Percentiles rank a stretch among this genome's conserved stretches.
These are phyloP conservation scores for Exophiala aquamarina DNA, from an alignment of 2,329 filamentous ascomycete species.

Conservation along the genomic window DNA sequence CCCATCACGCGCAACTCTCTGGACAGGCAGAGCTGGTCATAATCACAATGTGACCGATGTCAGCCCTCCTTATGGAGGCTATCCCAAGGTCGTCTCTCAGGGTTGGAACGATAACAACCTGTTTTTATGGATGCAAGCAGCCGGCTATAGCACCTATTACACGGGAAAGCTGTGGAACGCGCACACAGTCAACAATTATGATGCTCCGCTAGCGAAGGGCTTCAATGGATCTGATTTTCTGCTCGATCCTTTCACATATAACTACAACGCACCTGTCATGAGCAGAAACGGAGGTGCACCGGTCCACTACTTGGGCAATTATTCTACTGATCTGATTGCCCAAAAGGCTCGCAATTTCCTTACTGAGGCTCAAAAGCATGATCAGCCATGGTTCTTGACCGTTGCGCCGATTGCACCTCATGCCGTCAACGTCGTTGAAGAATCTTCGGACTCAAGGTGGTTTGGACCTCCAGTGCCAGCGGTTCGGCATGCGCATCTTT, in stretches of 20 bases:
- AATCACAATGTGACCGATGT: conserved; percentile 66
- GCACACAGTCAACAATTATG: conserved; percentile 61
- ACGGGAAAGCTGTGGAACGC: conserved; percentile 65
- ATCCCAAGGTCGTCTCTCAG: conserved; percentile 64
- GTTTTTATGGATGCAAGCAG: conserved; percentile 68
- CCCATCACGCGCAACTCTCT: conserved; percentile 62
- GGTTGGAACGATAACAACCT: conserved; percentile 68
- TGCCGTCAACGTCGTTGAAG: too few relatives aligned
- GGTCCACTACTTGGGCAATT: conserved; percentile 53
- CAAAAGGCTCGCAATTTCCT: conserved; percentile 59
- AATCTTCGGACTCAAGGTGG: too few relatives aligned
- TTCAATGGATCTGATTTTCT: conserved; percentile 61
- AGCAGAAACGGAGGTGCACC: conserved; percentile 58
- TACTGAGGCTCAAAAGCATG: conserved; percentile 54
- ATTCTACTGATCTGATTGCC: conserved; percentile 60
- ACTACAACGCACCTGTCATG: conserved; percentile 63
- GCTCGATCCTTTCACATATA: conserved; percentile 66
- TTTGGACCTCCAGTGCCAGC: too few relatives aligned
- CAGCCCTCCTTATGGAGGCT: conserved; percentile 49
- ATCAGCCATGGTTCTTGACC: conserved; percentile 64
- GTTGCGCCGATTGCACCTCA: too few relatives aligned
- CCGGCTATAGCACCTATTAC: conserved; percentile 71
- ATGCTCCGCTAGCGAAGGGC: conserved; percentile 56
- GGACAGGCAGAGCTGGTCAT: conserved; percentile 64
- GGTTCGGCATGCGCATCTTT: too few relatives aligned